phyloP scores from a whole-genome alignment of 2,329 filamentous ascomycete genomes.

The Scorias spongiosa region DNA sequence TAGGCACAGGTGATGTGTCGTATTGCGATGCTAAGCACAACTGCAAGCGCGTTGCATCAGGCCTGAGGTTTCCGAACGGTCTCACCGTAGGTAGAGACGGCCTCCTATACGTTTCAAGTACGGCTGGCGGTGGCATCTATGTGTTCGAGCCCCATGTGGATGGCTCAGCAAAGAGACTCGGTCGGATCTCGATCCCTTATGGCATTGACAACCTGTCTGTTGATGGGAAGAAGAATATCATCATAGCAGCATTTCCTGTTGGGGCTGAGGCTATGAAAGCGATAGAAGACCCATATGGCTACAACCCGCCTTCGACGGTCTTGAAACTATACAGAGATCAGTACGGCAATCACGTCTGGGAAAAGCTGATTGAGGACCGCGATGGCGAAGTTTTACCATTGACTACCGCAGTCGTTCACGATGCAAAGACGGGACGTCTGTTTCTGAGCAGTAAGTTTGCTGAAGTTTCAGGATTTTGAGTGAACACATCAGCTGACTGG shows the following conservation, averaged over 20 bases:
- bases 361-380: slow-evolving; percentile 8
- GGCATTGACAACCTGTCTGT: slow-evolving; percentile 10
- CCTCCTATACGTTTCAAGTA: slow-evolving; percentile 8
- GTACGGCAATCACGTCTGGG: slow-evolving; percentile 1
- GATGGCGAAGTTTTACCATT: slow-evolving; percentile 7
- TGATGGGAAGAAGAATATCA: slow-evolving; percentile 9
- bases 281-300: slow-evolving; percentile 6
- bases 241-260: slow-evolving; percentile 8
- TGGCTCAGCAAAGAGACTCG: slow-evolving; percentile 2
- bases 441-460: slow-evolving; percentile 3
- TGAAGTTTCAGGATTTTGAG: background rate
- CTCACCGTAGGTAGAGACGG: slow-evolving; percentile 3
- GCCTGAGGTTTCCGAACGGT: slow-evolving; percentile 9
- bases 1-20: slow-evolving; percentile 7
- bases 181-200: slow-evolving; percentile 5
- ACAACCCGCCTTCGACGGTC: slow-evolving; percentile 3
- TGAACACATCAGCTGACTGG: background rate
- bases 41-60: slow-evolving; percentile 4
- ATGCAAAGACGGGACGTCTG: slow-evolving; percentile 8
- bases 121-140: slow-evolving; percentile 6
- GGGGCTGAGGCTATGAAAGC: slow-evolving; percentile 1
- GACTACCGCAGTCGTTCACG: slow-evolving; percentile 10
- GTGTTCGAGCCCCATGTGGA: slow-evolving; percentile 5
- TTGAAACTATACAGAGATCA: slow-evolving; percentile 4
- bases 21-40: slow-evolving; percentile 4